A percentile compares a stretch with the other conserved stretches of the same genome.
Evolutionary conservation across 768 basidiomycete genomes (phyloP).

Genomic region (Agaricus blazei): DNA sequence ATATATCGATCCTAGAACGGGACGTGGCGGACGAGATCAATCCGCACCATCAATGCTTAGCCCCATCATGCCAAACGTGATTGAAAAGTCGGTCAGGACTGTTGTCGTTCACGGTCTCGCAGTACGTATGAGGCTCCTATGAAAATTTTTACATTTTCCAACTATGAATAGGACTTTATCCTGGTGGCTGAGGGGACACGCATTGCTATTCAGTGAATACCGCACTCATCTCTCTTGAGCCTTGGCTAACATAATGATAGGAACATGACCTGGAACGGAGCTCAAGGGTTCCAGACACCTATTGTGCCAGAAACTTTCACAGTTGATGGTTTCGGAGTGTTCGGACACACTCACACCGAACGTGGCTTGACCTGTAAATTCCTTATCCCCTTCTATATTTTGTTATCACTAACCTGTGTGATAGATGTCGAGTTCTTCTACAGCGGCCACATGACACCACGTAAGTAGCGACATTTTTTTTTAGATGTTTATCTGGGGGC

Average conservation of each 20-base stretch:
- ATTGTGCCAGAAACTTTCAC: slow-evolving; percentile 63
- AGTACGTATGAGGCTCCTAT: slow-evolving; percentile 58
- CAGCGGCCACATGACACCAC: slow-evolving; percentile 24
- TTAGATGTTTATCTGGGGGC: slow-evolving; percentile 38
- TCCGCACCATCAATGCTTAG: slow-evolving; percentile 50
- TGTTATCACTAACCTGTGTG: background rate
- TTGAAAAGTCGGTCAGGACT: slow-evolving; percentile 65
- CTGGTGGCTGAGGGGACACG: slow-evolving; percentile 71
- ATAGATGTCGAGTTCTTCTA: slow-evolving; percentile 53
- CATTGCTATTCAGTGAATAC: slow-evolving; percentile 44
- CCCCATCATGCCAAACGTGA: slow-evolving; percentile 65
- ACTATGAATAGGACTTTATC: slow-evolving; percentile 45
- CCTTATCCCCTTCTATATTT: background rate
- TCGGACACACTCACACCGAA: slow-evolving; percentile 64
- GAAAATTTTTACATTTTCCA: slow-evolving; percentile 24
- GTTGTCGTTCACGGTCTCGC: slow-evolving; percentile 71
- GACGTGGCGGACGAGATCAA: slow-evolving; percentile 45
- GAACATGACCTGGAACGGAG: slow-evolving; percentile 51
- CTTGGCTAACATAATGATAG: background rate
- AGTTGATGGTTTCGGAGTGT: slow-evolving; percentile 64
- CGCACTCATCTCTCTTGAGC: slow-evolving; percentile 34
- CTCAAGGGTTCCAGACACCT: slow-evolving; percentile 71
- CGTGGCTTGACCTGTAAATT: slow-evolving; percentile 54
- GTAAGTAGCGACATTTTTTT: slow-evolving; percentile 1
- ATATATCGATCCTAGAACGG: slow-evolving; percentile 56